Base-by-base conservation (phyloP, 768 basidiomycete genomes). In the Rhodotorula toruloides region DNA sequence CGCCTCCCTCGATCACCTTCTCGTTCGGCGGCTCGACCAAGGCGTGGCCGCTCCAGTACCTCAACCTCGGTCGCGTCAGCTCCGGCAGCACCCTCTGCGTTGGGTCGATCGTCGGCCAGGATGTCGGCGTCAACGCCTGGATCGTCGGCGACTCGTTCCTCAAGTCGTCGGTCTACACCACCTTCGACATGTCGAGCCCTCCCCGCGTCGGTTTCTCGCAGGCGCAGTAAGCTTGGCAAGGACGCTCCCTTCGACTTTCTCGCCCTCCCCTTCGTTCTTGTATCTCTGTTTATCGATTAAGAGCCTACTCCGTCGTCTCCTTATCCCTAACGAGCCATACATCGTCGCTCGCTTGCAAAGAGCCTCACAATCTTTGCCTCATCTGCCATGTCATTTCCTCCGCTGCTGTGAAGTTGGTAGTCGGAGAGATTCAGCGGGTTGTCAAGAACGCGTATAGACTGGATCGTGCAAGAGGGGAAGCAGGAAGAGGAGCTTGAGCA, bases 11-110 rank as follows among this genome's bases (percentile, higher is more conserved):
- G 34, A 77, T 86, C 31, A 78, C 81, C 0, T 73, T 87, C 61
- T 76, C 79, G 0, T 83, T 85, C 69, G 82, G 82, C 48, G 79
- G 79, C 32, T 21, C 37, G 17, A 42, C 49, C 13, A 78, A 77
- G 36, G 42, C 70, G 0, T 85, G 83, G 75, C 67, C 81, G 77
- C 76, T 83, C 66, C 74, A 76, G 11, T 76, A 73, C 52, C 73
- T 79, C 76, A 83, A 82, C 75, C 76, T 83, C 19, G 84, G 83
- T 10, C 73, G 70, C 4, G 58, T 61, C 13, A 19, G 27, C 5
- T 36, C 54, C 7, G 58, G 58, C 13, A 59, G 55, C 13, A 42
- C 54, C 1, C 48, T 52, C 3, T 75, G 74, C 49, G 67, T 75
- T 17, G 73, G 73, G 16, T n/a, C 47, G 1, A 47, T 75, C 47